These are phyloP conservation scores for Fusarium sp. DNA, from an alignment of 2,329 filamentous ascomycete genomes.

Conservation along the genomic window DNA sequence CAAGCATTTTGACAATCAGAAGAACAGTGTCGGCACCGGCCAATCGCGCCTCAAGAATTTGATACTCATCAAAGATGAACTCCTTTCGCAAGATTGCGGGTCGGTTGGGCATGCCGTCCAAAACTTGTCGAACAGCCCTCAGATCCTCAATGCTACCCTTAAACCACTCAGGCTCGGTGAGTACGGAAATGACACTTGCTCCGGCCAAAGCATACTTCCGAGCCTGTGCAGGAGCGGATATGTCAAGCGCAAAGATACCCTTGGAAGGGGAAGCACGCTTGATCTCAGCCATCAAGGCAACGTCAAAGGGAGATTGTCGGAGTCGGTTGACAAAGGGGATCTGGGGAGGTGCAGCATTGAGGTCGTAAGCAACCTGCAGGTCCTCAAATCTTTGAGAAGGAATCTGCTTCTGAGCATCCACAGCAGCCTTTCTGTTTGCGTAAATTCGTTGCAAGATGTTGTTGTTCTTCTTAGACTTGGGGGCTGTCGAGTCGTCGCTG, in stretches of 20 bases:
- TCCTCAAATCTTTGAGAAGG: conserved; percentile 88
- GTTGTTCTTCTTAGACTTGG: conserved; percentile 74
- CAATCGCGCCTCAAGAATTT: conserved; percentile 93
- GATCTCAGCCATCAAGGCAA: conserved; percentile 97
- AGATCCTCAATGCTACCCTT: conserved; percentile 97
- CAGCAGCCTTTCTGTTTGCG: conserved; percentile 80
- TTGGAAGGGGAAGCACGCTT: conserved; percentile 98
- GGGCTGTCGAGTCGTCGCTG: conserved; percentile 46
- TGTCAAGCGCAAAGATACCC: conserved; percentile 89
- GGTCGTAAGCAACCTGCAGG: conserved; percentile 87
- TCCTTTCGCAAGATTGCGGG: conserved; percentile 95
- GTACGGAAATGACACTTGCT: conserved; percentile 97
- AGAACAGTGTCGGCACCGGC: conserved; percentile 95
- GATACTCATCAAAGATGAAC: conserved; percentile 98
- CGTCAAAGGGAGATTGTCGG: conserved; percentile 84
- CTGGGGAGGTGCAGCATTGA: conserved; percentile 87
- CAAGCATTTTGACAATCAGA: conserved; percentile 98
- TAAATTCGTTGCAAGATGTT: conserved; percentile 96
- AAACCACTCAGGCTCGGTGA: conserved; percentile 99
- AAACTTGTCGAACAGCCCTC: conserved; percentile 85
- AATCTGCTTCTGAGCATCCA: conserved; percentile 85
- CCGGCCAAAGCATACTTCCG: conserved; percentile 93
- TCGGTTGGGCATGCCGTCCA: conserved; percentile 92
- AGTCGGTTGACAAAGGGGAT: conserved; percentile 85
- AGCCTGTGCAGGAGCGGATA: conserved; percentile 91